A percentile compares a stretch with the other conserved stretches of the same genome.
These are phyloP conservation scores for Kwoniella mangroviensis DNA, from an alignment of 768 basidiomycete genomes.

Conservation along the genomic window DNA sequence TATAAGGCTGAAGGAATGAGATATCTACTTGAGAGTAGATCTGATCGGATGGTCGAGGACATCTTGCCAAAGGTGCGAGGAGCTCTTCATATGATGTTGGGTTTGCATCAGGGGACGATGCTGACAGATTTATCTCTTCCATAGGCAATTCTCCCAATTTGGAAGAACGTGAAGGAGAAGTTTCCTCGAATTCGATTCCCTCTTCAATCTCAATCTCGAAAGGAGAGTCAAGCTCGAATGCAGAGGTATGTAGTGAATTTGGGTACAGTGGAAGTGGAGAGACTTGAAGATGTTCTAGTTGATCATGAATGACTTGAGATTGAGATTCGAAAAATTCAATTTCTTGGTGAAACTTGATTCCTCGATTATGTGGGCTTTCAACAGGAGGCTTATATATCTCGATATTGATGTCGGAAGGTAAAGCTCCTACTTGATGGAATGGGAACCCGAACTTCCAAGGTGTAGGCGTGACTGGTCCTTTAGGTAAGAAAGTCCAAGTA, in stretches of 20 bases:
- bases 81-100: neutral
- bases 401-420: neutral
- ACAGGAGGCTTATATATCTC: neutral
- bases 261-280: neutral
- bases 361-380: neutral
- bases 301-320: neutral
- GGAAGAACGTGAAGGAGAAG: neutral
- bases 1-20: neutral
- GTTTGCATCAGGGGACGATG: neutral
- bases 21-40: neutral
- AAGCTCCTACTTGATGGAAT: neutral
- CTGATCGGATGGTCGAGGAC: neutral
- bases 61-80: neutral
- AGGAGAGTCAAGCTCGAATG: neutral
- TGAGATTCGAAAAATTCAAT: neutral
- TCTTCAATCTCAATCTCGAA: neutral
- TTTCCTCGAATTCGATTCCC: neutral
- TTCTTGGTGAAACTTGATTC: neutral
- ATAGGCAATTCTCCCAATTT: neutral
- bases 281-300: neutral
- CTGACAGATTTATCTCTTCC: neutral
- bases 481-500: conserved; percentile 9
- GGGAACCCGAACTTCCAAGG: conserved; percentile 14
- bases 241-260: neutral
- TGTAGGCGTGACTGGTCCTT: conserved; percentile 11